Base-by-base conservation (phyloP, 148 eudicot genomes). In the Salicornia ramosissima region DNA sequence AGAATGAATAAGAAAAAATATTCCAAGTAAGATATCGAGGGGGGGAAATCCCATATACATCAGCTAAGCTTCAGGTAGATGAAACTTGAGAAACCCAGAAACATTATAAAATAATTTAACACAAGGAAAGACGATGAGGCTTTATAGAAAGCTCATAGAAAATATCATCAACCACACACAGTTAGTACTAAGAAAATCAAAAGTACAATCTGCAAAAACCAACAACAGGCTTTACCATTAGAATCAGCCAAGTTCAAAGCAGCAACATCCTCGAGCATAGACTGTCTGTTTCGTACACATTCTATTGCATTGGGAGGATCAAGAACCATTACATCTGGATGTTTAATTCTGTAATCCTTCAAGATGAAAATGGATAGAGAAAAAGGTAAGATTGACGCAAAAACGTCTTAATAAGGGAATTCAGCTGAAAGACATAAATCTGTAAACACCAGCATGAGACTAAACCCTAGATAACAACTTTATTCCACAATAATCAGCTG, bases 241-340 rank as follows among this genome's bases (percentile, higher is more conserved):
- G 57, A 75, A 65, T 84, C 86, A 34, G 81, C 72, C 78, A 87
- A 79, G 77, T 79, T 74, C 67, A 87, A 75, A 55, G 77, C 91
- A 83, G 88, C 86, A 75, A 87, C 91, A 65, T 83, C 79, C 79
- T 81, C 82, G 33, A 87, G 86, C 91, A 87, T 87, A 47, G 91
- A 80, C 66, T 87, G 86, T 22, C 88, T 85, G 70, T 87, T 87
- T 67, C 73, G 79, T 26, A 87, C 83, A 50, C 81, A 85, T 71
- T 85, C 77, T 81, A 87, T 87, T 34, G 91, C 85, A 78, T 79
- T 74, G 33, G 91, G 91, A 67, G 91, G 88, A 85, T 87, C 91
- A 31, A 87, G 88, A 60, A 87, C 81, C 29, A 73, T 79, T 39
- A 87, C 91, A 73, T 87, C 91, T 34, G 91, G 91, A 78, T 87